These are phyloP conservation scores for Agrostemma githago DNA, from an alignment of 148 eudicot genomes.

Conservation along the genomic window DNA sequence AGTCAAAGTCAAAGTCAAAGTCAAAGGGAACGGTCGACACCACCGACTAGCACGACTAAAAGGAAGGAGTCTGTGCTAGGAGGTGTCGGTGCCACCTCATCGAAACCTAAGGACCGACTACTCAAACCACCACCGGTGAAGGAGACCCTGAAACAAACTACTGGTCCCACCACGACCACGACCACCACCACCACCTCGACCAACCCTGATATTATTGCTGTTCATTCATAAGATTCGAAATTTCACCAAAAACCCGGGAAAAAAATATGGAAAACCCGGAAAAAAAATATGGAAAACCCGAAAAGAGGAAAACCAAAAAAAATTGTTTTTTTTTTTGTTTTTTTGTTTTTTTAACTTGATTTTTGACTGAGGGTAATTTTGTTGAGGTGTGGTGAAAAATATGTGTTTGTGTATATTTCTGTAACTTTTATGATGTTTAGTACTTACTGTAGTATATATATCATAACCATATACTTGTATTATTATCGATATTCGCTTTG, in stretches of 20 bases:
- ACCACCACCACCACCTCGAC: background rate
- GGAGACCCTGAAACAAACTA: slow-evolving; percentile 30
- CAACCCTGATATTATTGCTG: slow-evolving; percentile 46
- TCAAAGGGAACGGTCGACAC: slow-evolving; percentile 32
- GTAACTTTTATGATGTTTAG: slow-evolving; percentile 36
- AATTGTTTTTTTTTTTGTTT: slow-evolving; percentile 5
- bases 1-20: slow-evolving; percentile 25
- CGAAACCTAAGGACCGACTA: slow-evolving; percentile 30
- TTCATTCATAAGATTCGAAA: slow-evolving; percentile 32
- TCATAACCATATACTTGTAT: slow-evolving; percentile 20
- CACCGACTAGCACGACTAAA: slow-evolving; percentile 38
- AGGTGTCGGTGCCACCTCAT: slow-evolving; percentile 6
- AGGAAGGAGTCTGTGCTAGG: slow-evolving; percentile 34
- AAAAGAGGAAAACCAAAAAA: slow-evolving; percentile 6
- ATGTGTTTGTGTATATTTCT: slow-evolving; percentile 37
- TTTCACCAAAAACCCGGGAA: background rate
- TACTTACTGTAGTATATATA: slow-evolving; percentile 16
- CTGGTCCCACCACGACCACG: slow-evolving; percentile 24
- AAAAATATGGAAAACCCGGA: background rate
- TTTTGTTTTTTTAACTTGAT: slow-evolving; percentile 15
- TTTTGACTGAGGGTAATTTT: slow-evolving; percentile 12
- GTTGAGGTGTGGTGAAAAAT: slow-evolving; percentile 2
- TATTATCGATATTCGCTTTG: too few species aligned
- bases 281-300: background rate
- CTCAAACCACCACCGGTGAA: slow-evolving; percentile 37